A percentile compares a stretch with the other conserved stretches of the same genome.
phyloP scores from a whole-genome alignment of 805 yeast species.

The Cyberlindnera veronae region DNA sequence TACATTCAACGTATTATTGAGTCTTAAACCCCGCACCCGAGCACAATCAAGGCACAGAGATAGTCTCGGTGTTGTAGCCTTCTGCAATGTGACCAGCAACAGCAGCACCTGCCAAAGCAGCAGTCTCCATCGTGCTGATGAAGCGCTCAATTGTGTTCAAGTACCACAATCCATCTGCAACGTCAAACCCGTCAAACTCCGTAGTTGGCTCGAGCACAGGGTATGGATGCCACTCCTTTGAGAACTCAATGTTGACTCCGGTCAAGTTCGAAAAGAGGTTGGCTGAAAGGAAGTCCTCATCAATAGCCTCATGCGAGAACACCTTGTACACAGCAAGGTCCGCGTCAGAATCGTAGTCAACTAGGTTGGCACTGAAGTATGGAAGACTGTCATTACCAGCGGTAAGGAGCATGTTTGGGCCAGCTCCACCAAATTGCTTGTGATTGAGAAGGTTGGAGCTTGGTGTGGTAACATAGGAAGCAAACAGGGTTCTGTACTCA shows the following conservation, averaged over 20 bases:
- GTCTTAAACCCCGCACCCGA: too few species aligned
- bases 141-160: slow-evolving; percentile 44
- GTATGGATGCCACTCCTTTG: slow-evolving; percentile 42
- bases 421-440: slow-evolving; percentile 16
- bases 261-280: slow-evolving; percentile 22
- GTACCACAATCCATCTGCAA: slow-evolving; percentile 37
- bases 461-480: slow-evolving; percentile 32
- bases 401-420: slow-evolving; percentile 28
- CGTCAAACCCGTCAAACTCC: slow-evolving; percentile 28
- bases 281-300: slow-evolving; percentile 15
- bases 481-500: slow-evolving; percentile 39
- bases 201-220: slow-evolving; percentile 36
- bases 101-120: slow-evolving; percentile 46
- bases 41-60: slow-evolving; percentile 11
- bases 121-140: slow-evolving; percentile 51
- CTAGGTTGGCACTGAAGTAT: slow-evolving; percentile 35
- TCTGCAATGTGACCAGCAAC: slow-evolving; percentile 41
- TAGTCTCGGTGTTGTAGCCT: slow-evolving; percentile 26
- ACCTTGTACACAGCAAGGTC: slow-evolving; percentile 40
- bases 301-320: slow-evolving; percentile 31
- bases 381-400: slow-evolving; percentile 20
- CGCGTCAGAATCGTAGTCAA: slow-evolving; percentile 26
- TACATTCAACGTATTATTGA: too few species aligned
- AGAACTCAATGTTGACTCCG: slow-evolving; percentile 26
- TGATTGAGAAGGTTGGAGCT: slow-evolving; percentile 22